Evolutionary conservation across 176 grass and related monocot genomes (phyloP), one percentile per base, ranked within the genome.

Genomic region (Themeda triandra): DNA sequence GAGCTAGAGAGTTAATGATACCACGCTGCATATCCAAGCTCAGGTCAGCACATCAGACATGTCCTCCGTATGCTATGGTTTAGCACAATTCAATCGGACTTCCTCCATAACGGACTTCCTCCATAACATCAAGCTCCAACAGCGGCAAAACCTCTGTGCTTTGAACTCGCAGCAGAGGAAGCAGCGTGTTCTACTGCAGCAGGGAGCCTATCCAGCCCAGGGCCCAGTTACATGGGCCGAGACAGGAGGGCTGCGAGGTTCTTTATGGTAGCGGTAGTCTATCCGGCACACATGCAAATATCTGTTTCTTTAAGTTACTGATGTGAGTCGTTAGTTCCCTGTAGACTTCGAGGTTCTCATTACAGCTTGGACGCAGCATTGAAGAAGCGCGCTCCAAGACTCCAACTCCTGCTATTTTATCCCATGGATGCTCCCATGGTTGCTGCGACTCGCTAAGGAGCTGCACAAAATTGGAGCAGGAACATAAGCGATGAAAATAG

Each of bases 211-310:
- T 71, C 66, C 2, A 30, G 65, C 23, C 14, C 11, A n/a, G 21
- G 46, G 45, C 65, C 45, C 28, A n/a, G 42, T 83, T 69, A 88
- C 81, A 88, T 83, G 67, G 44, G 53, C 1, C 1, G 68, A 21
- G 56, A 45, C 14, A 62, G 76, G 18, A 66, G 82, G 40, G n/a
- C n/a, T n/a, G n/a, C n/a, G n/a, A n/a, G n/a, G n/a, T n/a, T n/a
- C n/a, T n/a, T n/a, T n/a, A n/a, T n/a, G n/a, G n/a, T n/a, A n/a
- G n/a, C n/a, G n/a, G n/a, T n/a, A n/a, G n/a, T n/a, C n/a, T n/a
- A n/a, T n/a, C n/a, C n/a, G n/a, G 97, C 79, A 96, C 79, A n/a
- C 89, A 86, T 19, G 93, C 88, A 60, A 96, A 79, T 86, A 99
- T 89, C 88, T 91, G 93, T 63, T 74, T 94, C 30, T 79, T 89